phyloP scores from a whole-genome alignment of 2,329 filamentous ascomycete species.

The Pyrenochaeta sp. region DNA sequence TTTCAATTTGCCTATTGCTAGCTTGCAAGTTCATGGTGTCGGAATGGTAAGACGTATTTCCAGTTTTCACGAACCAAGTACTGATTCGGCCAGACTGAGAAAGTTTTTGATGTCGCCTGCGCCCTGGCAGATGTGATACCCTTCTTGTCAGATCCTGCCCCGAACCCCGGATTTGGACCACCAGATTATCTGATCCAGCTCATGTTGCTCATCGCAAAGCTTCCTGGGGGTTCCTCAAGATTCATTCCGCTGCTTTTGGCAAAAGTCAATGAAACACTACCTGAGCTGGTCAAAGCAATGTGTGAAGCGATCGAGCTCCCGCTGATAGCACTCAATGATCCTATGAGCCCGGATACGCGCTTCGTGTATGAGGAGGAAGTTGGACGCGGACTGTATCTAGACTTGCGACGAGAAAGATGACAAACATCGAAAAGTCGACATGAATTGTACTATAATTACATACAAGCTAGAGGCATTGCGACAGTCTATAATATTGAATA shows the following conservation, averaged over 20 bases:
- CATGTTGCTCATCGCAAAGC: slow-evolving; percentile 24
- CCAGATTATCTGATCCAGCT: slow-evolving; percentile 28
- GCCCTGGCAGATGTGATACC: slow-evolving; percentile 36
- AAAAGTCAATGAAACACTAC: slow-evolving; percentile 35
- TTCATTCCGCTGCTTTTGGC: slow-evolving; percentile 35
- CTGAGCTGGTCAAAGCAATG: slow-evolving; percentile 24
- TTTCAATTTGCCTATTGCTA: slow-evolving; percentile 29
- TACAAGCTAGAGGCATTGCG: too few relatives aligned
- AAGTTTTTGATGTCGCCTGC: slow-evolving; percentile 41
- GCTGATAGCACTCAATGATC: slow-evolving; percentile 11
- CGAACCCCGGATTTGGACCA: slow-evolving; percentile 23
- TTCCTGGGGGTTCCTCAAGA: slow-evolving; percentile 31
- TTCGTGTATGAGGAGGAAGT: slow-evolving; percentile 38
- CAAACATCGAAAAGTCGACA: too few relatives aligned
- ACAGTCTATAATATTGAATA: too few relatives aligned
- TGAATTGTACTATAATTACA: too few relatives aligned
- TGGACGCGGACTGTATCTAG: slow-evolving; percentile 23
- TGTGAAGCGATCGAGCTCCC: slow-evolving; percentile 23
- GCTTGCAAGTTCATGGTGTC: slow-evolving; percentile 35
- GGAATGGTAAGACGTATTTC: slow-evolving; percentile 29
- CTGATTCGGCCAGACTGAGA: slow-evolving; percentile 31
- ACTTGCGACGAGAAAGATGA: slow-evolving; percentile 24
- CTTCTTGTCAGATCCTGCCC: slow-evolving; percentile 22
- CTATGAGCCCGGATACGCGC: slow-evolving; percentile 32
- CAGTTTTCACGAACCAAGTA: background rate